Evolutionary conservation across 305 asterid genomes (phyloP), one percentile per base, ranked within the genome.

Genomic region (Salvia sclarea): DNA sequence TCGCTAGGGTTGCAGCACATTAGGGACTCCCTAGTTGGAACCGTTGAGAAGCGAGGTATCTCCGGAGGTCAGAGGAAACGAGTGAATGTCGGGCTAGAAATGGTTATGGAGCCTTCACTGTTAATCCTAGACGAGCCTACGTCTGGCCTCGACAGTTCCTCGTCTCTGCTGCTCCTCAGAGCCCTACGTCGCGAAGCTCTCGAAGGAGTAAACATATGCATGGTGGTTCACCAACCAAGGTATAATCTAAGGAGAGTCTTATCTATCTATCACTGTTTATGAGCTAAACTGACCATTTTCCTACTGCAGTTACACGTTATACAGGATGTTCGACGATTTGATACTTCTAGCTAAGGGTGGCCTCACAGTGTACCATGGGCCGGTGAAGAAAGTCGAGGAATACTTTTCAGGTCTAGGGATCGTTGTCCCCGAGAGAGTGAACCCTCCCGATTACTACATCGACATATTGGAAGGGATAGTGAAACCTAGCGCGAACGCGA

Each of bases 151-250:
- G 96, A 90, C 75, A 87, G 95, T 73, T 83, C 95, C 72, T 87
- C 96, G 20, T 90, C 95, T 70, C 84, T 81, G 35, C 81, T 90
- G 33, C 82, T 90, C 37, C 85, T 88, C 17, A 80, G 93, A 77
- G 95, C 95, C 58, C 90, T 84, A 44, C 91, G 91, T 4, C 91
- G 95, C 45, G 96, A 87, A 86, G 96, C 95, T 62, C 91, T 85
- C 28, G 95, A 90, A 81, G 96, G 95, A 65, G 95, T 87, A 20
- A 89, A 87, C 62, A 79, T 90, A 62, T 73, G 83, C 81, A 87
- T 90, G 96, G 95, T 87, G 78, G 86, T 90, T 78, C 96, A 90
- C 82, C 96, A 90, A 64, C 96, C 96, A 17, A 85, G 95, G 95
- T 86, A 78, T n/a, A 69, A 64, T 35, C 24, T 45, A 21, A 44